phyloP scores from a whole-genome alignment of 495 filamentous ascomycete species.

The Penicillium salamii region DNA sequence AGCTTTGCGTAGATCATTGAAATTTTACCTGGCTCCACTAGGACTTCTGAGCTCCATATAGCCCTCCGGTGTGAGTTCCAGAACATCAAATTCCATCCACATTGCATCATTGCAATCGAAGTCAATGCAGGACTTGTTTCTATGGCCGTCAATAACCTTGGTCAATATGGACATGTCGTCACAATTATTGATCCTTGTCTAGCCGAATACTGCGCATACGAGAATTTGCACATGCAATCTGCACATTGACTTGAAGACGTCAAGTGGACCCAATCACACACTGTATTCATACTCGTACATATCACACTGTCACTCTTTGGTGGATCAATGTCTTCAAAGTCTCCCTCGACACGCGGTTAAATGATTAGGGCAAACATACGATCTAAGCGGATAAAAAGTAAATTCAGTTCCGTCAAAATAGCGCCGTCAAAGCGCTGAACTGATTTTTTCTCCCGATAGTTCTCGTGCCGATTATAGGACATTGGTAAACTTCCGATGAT shows the following conservation, averaged over 20 bases:
- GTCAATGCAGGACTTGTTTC: constrained; percentile 4
- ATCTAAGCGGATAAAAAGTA: background rate
- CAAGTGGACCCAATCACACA: too few species aligned
- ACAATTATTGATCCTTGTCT: background rate
- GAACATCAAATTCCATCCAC: constrained; percentile 10
- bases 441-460: background rate
- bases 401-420: background rate
- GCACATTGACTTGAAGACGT: too few species aligned
- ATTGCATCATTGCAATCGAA: constrained; percentile 13
- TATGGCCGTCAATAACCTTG: background rate
- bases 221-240: too few species aligned
- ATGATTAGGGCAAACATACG: background rate
- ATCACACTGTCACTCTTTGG: too few species aligned
- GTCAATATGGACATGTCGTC: background rate
- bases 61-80: constrained; percentile 21
- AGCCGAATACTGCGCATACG: too few species aligned
- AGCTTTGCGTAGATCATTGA: constrained; percentile 16
- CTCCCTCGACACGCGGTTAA: background rate
- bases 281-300: too few species aligned
- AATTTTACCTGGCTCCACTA: constrained; percentile 15
- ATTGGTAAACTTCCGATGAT: constrained; percentile 2
- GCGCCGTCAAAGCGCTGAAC: background rate
- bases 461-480: background rate
- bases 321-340: too few species aligned
- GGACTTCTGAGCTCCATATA: constrained; percentile 9